phyloP scores from a whole-genome alignment of 2,329 filamentous ascomycete species.

The Ustilaginoidea virens region DNA sequence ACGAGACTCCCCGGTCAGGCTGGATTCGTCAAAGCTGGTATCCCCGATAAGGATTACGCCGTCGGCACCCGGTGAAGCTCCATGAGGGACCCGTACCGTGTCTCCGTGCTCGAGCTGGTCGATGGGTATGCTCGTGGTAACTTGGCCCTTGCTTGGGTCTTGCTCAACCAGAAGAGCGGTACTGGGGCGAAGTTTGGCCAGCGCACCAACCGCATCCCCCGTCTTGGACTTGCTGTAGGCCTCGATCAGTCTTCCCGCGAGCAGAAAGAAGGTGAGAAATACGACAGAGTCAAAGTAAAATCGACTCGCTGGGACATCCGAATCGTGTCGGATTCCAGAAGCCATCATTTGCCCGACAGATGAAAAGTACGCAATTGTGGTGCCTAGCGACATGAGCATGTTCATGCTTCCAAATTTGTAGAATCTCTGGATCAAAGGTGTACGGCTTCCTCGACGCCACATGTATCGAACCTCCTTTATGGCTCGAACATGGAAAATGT shows the following conservation, averaged over 20 bases:
- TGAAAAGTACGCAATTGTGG: constrained; percentile 73
- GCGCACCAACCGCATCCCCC: constrained; percentile 67
- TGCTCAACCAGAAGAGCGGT: constrained; percentile 56
- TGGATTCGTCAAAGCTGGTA: constrained; percentile 74
- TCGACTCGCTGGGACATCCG: constrained; percentile 25
- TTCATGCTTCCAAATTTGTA: constrained; percentile 97
- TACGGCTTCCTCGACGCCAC: constrained; percentile 62
- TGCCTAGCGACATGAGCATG: constrained; percentile 78
- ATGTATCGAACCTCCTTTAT: constrained; percentile 63
- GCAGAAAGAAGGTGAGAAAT: constrained; percentile 77
- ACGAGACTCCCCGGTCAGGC: constrained; percentile 66
- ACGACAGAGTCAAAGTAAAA: constrained; percentile 90
- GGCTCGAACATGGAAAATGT: constrained; percentile 68
- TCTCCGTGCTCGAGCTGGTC: constrained; percentile 66
- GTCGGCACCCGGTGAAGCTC: constrained; percentile 73
- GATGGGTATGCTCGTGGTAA: constrained; percentile 31
- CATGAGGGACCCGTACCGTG: constrained; percentile 58
- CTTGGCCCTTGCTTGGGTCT: constrained; percentile 17
- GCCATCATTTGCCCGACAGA: constrained; percentile 66
- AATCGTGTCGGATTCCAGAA: constrained; percentile 30
- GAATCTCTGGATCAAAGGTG: constrained; percentile 59
- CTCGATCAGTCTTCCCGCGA: constrained; percentile 61
- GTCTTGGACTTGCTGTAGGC: constrained; percentile 85
- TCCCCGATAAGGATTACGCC: constrained; percentile 49
- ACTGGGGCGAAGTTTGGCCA: constrained; percentile 63